phyloP scores from a whole-genome alignment of 495 filamentous ascomycete species.

The Polyplosphaeria fusca region DNA sequence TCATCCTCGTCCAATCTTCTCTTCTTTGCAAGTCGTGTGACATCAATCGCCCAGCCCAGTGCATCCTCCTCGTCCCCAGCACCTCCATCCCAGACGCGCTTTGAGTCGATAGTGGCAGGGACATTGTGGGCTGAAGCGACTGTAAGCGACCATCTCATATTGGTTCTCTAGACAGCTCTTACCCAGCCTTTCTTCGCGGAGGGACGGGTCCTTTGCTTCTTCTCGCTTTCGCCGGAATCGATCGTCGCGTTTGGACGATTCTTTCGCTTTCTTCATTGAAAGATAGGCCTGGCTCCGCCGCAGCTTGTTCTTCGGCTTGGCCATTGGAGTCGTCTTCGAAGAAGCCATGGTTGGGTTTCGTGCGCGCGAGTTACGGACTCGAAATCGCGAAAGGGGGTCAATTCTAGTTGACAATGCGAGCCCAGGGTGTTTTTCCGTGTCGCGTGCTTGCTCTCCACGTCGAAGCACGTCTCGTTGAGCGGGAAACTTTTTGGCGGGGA shows the following conservation, averaged over 20 bases:
- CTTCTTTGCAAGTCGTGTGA: conserved; percentile 65
- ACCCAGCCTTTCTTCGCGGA: conserved; percentile 67
- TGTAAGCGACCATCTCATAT: too few relatives aligned
- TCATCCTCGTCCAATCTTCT: conserved; percentile 40
- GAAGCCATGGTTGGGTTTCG: conserved; percentile 35
- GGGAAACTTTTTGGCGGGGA: not conserved
- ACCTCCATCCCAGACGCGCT: conserved; percentile 91
- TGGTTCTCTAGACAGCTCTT: too few relatives aligned
- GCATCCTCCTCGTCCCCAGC: conserved; percentile 61
- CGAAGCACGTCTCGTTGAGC: too few relatives aligned
- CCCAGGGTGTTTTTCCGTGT: not conserved
- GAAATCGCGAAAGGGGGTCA: not conserved
- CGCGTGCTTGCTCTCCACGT: not conserved
- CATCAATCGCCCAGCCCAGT: conserved; percentile 72
- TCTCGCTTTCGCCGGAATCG: conserved; percentile 75
- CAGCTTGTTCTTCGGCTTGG: conserved; percentile 62
- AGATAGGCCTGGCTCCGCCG: conserved; percentile 71
- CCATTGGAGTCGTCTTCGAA: conserved; percentile 23
- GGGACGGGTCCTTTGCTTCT: conserved; percentile 77
- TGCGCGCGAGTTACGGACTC: not conserved
- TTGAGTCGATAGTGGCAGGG: conserved; percentile 79
- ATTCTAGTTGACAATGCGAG: not conserved
- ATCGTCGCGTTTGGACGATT: conserved; percentile 68
- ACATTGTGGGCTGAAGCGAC: conserved; percentile 77
- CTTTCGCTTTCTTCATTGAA: conserved; percentile 70